phyloP scores from a whole-genome alignment of 352 stramenopile species.

The Globisporangium middletonii region DNA sequence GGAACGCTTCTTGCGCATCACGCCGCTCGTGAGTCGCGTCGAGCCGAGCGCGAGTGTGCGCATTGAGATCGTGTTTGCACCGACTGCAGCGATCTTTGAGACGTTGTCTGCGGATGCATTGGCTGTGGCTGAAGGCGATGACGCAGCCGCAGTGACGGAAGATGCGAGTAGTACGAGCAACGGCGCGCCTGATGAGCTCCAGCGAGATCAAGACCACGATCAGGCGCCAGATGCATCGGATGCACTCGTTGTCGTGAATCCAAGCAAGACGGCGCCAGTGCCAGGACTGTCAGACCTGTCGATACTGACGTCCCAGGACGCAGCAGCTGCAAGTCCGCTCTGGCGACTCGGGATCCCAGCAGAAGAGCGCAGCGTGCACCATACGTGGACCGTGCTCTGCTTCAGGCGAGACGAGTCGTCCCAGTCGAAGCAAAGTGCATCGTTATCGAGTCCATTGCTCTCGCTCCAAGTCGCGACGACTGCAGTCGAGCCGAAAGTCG shows the following conservation, averaged over 20 bases:
- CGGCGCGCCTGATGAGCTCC: no score
- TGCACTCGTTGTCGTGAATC: conserved; percentile 1
- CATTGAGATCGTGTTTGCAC: conserved; percentile 81
- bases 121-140: no score
- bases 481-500: conserved; percentile 45
- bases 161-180: no score
- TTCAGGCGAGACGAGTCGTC: conserved; percentile 32
- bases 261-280: conserved; percentile 1
- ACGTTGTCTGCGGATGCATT: background rate
- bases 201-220: conserved; percentile 1
- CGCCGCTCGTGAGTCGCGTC: conserved; percentile 58
- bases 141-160: no score
- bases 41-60: conserved; percentile 30
- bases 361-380: conserved; percentile 69
- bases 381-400: conserved; percentile 70
- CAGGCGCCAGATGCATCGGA: background rate
- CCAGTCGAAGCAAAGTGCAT: background rate
- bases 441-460: conserved; percentile 20
- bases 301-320: background rate
- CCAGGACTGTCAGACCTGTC: background rate
- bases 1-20: conserved; percentile 36
- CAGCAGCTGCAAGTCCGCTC: background rate
- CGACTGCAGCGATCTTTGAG: conserved; percentile 39
- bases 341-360: conserved; percentile 13
- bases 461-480: conserved; percentile 68